These are phyloP conservation scores for Cryphonectria parasitica DNA, from an alignment of 2,329 filamentous ascomycete species.

Conservation along the genomic window DNA sequence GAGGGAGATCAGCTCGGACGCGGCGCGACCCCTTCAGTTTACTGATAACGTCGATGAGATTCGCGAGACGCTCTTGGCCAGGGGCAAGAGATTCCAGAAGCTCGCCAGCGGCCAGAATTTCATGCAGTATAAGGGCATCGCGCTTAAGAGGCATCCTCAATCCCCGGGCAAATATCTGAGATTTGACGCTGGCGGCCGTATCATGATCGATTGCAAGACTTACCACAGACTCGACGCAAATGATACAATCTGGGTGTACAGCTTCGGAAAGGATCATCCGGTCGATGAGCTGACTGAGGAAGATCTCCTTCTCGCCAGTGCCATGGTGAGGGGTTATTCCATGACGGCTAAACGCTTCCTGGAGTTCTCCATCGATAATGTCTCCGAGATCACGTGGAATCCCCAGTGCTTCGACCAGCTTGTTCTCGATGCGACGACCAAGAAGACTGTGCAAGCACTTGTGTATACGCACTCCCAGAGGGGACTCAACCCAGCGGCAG, in stretches of 20 bases:
- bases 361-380: slow-evolving; percentile 35
- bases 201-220: slow-evolving; percentile 43
- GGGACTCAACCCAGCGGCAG: not conserved
- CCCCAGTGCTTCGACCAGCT: slow-evolving; percentile 37
- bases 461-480: slow-evolving; percentile 33
- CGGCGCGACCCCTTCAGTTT: slow-evolving; percentile 37
- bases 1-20: slow-evolving; percentile 36
- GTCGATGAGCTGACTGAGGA: slow-evolving; percentile 36
- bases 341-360: slow-evolving; percentile 39
- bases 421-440: slow-evolving; percentile 37
- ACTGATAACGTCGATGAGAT: slow-evolving; percentile 34
- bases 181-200: slow-evolving; percentile 38
- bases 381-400: slow-evolving; percentile 36
- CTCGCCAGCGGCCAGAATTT: slow-evolving; percentile 39
- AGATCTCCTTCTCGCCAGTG: slow-evolving; percentile 34
- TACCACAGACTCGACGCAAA: slow-evolving; percentile 38
- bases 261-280: slow-evolving; percentile 28
- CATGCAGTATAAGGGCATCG: slow-evolving; percentile 40
- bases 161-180: slow-evolving; percentile 22
- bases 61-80: slow-evolving; percentile 33
- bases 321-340: slow-evolving; percentile 38
- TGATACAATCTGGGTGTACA: slow-evolving; percentile 32
- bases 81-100: slow-evolving; percentile 41
- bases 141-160: slow-evolving; percentile 29
- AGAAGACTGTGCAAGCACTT: slow-evolving; percentile 39